Evolutionary conservation across 352 stramenopile genomes (phyloP), one percentile per base, ranked within the genome.

Genomic region (Pythium folliculosum): DNA sequence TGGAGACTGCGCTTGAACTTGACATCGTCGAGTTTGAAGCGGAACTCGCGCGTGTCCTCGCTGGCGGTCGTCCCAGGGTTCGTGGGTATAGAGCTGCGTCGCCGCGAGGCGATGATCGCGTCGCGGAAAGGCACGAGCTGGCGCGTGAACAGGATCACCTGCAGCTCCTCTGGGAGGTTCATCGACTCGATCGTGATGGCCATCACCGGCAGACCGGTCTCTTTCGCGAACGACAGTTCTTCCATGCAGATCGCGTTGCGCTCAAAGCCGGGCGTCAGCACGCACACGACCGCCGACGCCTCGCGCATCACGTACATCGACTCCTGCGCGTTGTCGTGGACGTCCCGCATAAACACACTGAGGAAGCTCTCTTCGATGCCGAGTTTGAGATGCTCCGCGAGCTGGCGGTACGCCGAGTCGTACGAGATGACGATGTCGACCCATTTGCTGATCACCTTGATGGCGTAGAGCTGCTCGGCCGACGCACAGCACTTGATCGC

Each of bases 381-480:
- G 2, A 63, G 48, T n/a, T 83, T 81, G 16, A 92, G 67, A 19
- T 76, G 77, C 48, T 90, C 73, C 0, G 86, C 86, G 32, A 94
- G 89, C 9, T 66, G 54, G 5, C 78, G 73, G 56, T 90, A 90
- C n/a, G 73, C 70, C 0, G 82, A 78, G 19, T 91, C 85, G 67
- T 91, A 93, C 23, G 82, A 92, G 17, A 95, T 71, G 62, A 95
- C 82, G 25, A 95, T 82, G 60, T 95, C 87, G 21, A 88, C 70
- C 68, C 84, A 90, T 10, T 69, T 56, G 38, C 81, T 85, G 1
- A 82, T 84, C 30, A 85, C 68, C 55, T 95, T 95, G 58, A 93
- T 83, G 19, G 78, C 83, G 62, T 82, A 93, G 66, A 92, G 85
- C 23, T 92, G 61, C 57, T 90, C 83, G 14, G 82, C 81, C 0